Conservation (phyloP, 768 basidiomycete species). For the Hirschioporus abietinus region DNA sequence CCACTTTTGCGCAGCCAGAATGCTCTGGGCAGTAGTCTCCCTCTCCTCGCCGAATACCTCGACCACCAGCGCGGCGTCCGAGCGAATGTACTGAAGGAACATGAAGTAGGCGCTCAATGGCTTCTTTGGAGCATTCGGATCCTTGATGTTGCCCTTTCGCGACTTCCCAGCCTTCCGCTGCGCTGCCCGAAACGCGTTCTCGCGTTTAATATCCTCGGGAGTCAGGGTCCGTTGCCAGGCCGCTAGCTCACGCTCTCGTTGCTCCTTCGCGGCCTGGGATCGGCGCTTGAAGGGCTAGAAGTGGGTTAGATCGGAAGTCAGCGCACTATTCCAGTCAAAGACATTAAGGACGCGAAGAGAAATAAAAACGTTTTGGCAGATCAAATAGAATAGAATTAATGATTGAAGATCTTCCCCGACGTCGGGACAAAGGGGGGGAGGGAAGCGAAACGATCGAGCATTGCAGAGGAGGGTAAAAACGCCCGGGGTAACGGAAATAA, state of each 20-base stretch:
- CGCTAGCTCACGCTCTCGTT: constrained; percentile 73
- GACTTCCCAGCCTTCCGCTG: constrained; percentile 93
- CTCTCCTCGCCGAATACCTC: constrained; percentile 87
- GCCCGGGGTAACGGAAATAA: constrained; percentile 17
- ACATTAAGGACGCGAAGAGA: background rate
- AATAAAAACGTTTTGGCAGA: constrained; percentile 1
- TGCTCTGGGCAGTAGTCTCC: constrained; percentile 93
- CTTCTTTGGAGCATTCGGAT: constrained; percentile 95
- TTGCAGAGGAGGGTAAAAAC: constrained; percentile 12
- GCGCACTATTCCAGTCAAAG: background rate
- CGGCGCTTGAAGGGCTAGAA: constrained; percentile 77
- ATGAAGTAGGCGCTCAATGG: constrained; percentile 92
- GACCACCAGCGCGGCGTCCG: constrained; percentile 64
- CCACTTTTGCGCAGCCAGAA: constrained; percentile 90
- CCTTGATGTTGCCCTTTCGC: constrained; percentile 90
- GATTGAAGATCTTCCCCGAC: background rate
- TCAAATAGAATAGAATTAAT: background rate
- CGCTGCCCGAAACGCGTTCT: constrained; percentile 86
- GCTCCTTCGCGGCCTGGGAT: constrained; percentile 80
- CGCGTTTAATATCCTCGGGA: constrained; percentile 90
- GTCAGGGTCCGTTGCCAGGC: constrained; percentile 86
- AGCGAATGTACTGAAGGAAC: constrained; percentile 88
- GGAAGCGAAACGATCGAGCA: background rate
- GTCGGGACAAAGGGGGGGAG: background rate
- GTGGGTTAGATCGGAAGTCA: background rate